Conservation (phyloP, 2,329 filamentous ascomycete species). For the Zymoseptoria ardabiliae region DNA sequence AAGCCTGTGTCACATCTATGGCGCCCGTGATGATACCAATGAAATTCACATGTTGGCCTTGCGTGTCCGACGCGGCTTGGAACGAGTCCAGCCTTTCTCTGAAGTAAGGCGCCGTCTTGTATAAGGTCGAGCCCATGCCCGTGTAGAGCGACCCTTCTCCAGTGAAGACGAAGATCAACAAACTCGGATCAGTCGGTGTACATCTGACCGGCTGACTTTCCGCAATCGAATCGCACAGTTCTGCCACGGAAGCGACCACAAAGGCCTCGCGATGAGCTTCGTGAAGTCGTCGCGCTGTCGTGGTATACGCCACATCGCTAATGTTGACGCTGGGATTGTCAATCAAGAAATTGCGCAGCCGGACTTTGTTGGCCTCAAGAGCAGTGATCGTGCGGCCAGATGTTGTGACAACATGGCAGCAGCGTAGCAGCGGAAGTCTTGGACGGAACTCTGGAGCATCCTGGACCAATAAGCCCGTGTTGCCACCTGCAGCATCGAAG, state of each 20-base stretch:
- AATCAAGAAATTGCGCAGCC: constrained; percentile 49
- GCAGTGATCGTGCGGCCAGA: constrained; percentile 47
- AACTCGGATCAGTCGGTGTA: no score
- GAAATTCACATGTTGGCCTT: no score
- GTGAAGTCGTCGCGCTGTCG: constrained; percentile 50
- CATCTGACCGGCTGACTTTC: no score
- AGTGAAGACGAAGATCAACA: no score
- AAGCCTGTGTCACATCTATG: background rate
- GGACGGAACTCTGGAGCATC: constrained; percentile 44
- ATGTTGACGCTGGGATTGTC: constrained; percentile 46
- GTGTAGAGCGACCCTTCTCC: no score
- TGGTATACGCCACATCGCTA: constrained; percentile 57
- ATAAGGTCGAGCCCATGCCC: no score
- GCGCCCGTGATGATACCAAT: no score
- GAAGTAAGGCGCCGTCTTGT: no score
- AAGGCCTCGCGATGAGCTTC: constrained; percentile 34
- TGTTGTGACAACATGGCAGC: constrained; percentile 52
- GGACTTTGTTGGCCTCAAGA: constrained; percentile 49
- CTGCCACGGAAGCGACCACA: constrained; percentile 9
- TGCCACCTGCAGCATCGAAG: constrained; percentile 64
- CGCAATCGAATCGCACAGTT: no score
- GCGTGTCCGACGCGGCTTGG: no score
- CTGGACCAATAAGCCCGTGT: constrained; percentile 60
- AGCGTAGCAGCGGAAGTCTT: constrained; percentile 41
- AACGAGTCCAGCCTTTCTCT: no score